Base-by-base conservation (phyloP, 1,284 basidiomycete genomes). In the Apiotrichum siamense region DNA sequence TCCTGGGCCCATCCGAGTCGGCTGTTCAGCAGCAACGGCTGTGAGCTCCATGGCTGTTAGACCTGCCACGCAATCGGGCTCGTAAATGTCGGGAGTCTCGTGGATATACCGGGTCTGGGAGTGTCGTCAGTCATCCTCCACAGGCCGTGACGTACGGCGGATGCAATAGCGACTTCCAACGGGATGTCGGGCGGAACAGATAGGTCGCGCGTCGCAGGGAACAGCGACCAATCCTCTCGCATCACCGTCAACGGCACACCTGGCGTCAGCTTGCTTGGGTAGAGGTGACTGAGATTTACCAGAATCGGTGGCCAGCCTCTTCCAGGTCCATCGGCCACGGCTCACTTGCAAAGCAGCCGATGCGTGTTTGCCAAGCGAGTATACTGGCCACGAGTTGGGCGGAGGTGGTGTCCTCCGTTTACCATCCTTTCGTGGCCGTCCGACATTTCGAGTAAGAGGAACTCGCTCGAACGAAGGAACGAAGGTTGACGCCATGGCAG, bases 21-120 rank as follows among this genome's bases (percentile, higher is more conserved):
- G n/a, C n/a, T n/a, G n/a, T n/a, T n/a, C n/a, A n/a, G n/a, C 39
- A 45, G 58, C 54, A 17, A 50, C 45, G 25, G 42, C 38, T 21
- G 53, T 53, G 3, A 60, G 35, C 29, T 50, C 47, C 46, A 60
- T 57, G 9, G 49, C 50, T 15, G 33, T 47, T 10, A 52, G 15
- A 10, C 38, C 25, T 1, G 45, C 32, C 6, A 57, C 32, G 24
- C 36, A 29, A 10, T 43, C 48, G 1, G 50, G 46, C 17, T 52
- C 50, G 15, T 43, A 42, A 13, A 47, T 47, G 18, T 52, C 50
- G 7, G 45, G 50, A 7, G 42, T 52, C 10, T 39, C 36, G 5
- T 43, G 46, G 15, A 52, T 43, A 27, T 47, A 52, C 21, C 24
- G 35, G 4, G 45, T 47, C 50, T 52, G 23, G 18, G 7, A 45